Evolutionary conservation across 2,329 filamentous ascomycete species (phyloP).

Genomic region (Blastomyces emzantsi): DNA sequence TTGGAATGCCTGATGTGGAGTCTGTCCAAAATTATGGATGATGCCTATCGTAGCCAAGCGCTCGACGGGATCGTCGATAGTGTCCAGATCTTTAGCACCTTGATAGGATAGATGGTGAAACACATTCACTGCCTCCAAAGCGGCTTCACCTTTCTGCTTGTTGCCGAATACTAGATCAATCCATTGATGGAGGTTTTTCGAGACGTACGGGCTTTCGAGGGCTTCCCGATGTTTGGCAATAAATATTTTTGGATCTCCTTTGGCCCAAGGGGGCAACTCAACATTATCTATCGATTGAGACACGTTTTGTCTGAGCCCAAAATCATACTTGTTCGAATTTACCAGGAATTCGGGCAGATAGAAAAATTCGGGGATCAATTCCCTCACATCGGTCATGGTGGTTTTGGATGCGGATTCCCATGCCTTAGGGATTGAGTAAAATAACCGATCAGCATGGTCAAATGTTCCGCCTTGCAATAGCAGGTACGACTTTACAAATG

Average conservation of each 20-base stretch:
- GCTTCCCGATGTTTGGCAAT: conserved; percentile 94
- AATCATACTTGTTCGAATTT: conserved; percentile 93
- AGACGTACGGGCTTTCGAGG: conserved; percentile 86
- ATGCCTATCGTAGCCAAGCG: conserved; percentile 84
- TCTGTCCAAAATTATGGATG: conserved; percentile 98
- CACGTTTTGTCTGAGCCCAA: conserved; percentile 75
- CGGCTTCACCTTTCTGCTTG: conserved; percentile 89
- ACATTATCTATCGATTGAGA: conserved; percentile 76
- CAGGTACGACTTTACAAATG: conserved; percentile 92
- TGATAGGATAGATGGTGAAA: conserved; percentile 95
- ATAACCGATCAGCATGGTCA: conserved; percentile 89
- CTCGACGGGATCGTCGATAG: conserved; percentile 80
- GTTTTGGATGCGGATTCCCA: conserved; percentile 85
- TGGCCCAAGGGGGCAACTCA: conserved; percentile 88
- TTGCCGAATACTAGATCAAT: conserved; percentile 91
- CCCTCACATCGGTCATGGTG: conserved; percentile 89
- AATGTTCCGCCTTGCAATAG: conserved; percentile 92
- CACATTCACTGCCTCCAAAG: conserved; percentile 84
- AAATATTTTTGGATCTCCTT: conserved; percentile 91
- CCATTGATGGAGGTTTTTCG: conserved; percentile 82
- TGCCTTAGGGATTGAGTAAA: conserved; percentile 83
- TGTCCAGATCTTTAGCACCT: conserved; percentile 84
- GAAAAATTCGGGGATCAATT: conserved; percentile 95
- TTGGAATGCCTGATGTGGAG: conserved; percentile 86
- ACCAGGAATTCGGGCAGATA: conserved; percentile 88